phyloP scores from a whole-genome alignment of 345 rosid genomes.

The Schrenkiella parvula region DNA sequence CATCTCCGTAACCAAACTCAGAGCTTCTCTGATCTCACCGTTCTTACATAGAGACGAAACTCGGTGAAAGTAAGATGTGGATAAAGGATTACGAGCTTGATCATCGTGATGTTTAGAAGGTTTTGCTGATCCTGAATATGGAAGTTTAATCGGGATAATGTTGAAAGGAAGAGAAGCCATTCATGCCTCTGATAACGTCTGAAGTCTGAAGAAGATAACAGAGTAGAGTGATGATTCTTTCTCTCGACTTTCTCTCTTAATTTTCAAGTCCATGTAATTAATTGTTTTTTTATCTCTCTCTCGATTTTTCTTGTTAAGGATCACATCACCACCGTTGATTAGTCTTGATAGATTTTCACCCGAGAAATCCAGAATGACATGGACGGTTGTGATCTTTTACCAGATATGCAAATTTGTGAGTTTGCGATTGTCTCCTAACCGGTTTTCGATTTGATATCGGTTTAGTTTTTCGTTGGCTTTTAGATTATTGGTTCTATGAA shows the following conservation, averaged over 20 bases:
- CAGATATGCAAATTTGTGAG: neutral
- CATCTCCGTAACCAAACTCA: conserved; percentile 53
- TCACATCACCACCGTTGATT: conserved; percentile 13
- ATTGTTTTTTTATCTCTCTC: neutral
- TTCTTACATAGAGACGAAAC: conserved; percentile 52
- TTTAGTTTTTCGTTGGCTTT: neutral
- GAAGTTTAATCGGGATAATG: conserved; percentile 15
- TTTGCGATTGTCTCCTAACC: neutral
- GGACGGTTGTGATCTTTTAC: neutral
- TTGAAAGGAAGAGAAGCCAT: conserved; percentile 44
- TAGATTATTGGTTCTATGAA: neutral
- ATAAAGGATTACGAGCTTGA: neutral
- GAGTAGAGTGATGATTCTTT: neutral
- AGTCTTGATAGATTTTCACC: neutral
- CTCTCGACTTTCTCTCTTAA: neutral
- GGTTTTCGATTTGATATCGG: neutral
- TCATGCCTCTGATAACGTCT: conserved; percentile 25
- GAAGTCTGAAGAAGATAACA: conserved; percentile 25
- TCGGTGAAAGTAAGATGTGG: conserved; percentile 41
- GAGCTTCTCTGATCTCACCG: conserved; percentile 56
- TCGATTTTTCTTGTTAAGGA: neutral
- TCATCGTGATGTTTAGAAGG: conserved; percentile 12
- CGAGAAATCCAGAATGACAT: neutral
- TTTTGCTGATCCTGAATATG: conserved; percentile 18
- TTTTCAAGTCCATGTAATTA: neutral